Conservation (phyloP, 805 yeast genomes). For the Candida sakaeoensis region DNA sequence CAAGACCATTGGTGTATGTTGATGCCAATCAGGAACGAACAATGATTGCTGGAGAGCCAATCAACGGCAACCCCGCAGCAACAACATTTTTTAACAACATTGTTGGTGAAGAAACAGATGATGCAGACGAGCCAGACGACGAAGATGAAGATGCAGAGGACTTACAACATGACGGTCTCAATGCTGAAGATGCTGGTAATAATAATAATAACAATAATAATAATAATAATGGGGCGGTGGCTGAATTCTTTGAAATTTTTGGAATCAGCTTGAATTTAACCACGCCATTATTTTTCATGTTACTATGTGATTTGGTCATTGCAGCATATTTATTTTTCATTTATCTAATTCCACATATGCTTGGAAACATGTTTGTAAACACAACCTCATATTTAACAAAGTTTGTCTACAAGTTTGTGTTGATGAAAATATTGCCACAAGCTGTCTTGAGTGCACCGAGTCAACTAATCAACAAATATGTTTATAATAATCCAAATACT, state of each 20-base stretch:
- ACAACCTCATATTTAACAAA: slow-evolving; percentile 13
- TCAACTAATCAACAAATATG: not conserved
- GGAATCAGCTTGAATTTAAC: slow-evolving; percentile 32
- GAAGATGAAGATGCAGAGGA: slow-evolving; percentile 12
- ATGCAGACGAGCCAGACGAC: slow-evolving; percentile 1
- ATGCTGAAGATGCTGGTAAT: slow-evolving; percentile 10
- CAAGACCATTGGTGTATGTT: too few relatives aligned
- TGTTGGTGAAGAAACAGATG: slow-evolving; percentile 2
- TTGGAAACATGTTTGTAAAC: slow-evolving; percentile 31
- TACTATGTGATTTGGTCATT: slow-evolving; percentile 28
- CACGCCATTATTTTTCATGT: slow-evolving; percentile 34
- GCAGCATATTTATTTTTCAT: slow-evolving; percentile 37
- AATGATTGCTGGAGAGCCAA: not conserved
- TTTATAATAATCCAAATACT: slow-evolving; percentile 2
- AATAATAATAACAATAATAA: slow-evolving; percentile 14
- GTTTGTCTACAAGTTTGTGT: not conserved
- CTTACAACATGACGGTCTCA: slow-evolving; percentile 5
- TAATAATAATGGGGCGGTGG: slow-evolving; percentile 17
- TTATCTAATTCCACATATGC: slow-evolving; percentile 46
- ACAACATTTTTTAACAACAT: not conserved
- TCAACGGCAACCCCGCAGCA: slow-evolving; percentile 1
- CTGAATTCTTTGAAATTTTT: slow-evolving; percentile 30
- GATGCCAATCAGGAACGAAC: not conserved
- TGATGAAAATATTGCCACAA: not conserved
- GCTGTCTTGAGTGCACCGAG: not conserved